A percentile compares a stretch with the other conserved stretches of the same genome.
These are phyloP conservation scores for Mycena chlorophos DNA, from an alignment of 768 basidiomycete genomes.

Conservation along the genomic window DNA sequence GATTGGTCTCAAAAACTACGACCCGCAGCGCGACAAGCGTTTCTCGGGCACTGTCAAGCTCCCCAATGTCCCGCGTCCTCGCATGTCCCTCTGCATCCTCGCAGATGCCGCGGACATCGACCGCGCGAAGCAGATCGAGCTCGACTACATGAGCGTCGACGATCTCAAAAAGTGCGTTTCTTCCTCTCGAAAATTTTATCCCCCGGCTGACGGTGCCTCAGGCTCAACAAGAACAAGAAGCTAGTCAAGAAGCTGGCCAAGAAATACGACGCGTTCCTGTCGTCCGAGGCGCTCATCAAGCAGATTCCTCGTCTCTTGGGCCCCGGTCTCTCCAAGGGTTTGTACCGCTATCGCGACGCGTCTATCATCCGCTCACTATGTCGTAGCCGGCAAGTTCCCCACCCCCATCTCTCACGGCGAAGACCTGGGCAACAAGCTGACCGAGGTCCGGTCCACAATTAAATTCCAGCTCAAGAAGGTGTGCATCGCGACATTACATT, in stretches of 20 bases:
- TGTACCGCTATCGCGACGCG: conserved; percentile 20
- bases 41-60: conserved; percentile 99
- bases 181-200: background rate
- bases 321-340: conserved; percentile 98
- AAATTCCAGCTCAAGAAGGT: conserved; percentile 99
- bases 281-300: conserved; percentile 97
- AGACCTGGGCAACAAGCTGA: conserved; percentile 86
- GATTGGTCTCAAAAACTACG: conserved; percentile 98
- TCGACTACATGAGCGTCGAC: conserved; percentile 99
- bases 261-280: conserved; percentile 98
- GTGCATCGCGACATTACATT: background rate
- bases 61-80: conserved; percentile 94
- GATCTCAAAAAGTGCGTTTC: conserved; percentile 91
- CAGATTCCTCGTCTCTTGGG: conserved; percentile 99
- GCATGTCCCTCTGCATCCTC: conserved; percentile 99
- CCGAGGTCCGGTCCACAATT: conserved; percentile 97
- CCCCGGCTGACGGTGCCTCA: conserved; percentile 29
- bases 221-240: conserved; percentile 99
- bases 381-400: conserved; percentile 93
- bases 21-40: conserved; percentile 99
- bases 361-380: background rate
- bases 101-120: conserved; percentile 99
- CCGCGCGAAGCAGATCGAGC: conserved; percentile 94
- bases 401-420: conserved; percentile 93
- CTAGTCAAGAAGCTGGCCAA: conserved; percentile 99